Evolutionary conservation across 345 rosid species (phyloP).

Genomic region (Syzygium aqueum): DNA sequence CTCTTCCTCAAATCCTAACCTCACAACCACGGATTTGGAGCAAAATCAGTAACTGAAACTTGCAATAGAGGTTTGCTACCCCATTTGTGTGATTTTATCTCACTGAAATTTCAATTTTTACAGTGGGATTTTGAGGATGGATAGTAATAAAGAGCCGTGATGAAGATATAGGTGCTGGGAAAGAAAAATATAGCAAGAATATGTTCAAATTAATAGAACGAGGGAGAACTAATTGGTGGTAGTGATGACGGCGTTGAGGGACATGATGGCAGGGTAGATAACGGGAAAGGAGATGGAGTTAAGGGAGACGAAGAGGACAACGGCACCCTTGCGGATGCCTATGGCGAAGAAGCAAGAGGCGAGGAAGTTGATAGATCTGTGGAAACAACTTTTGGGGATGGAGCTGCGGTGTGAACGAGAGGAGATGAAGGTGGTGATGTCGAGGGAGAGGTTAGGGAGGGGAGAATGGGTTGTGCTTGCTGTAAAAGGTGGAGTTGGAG

Average conservation of each 20-base stretch:
- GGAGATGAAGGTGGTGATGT: not conserved
- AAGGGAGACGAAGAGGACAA: not conserved
- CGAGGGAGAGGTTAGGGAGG: not conserved
- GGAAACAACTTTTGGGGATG: too few relatives aligned
- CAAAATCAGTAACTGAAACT: not conserved
- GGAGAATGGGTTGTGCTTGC: not conserved
- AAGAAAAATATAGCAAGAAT: too few relatives aligned
- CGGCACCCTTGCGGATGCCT: not conserved
- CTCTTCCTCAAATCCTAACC: too few relatives aligned
- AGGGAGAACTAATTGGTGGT: too few relatives aligned
- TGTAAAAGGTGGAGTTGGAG: not conserved
- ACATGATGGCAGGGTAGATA: too few relatives aligned
- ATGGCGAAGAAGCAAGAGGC: not conserved
- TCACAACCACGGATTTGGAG: not conserved
- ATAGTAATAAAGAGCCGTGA: too few relatives aligned
- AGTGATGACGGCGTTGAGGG: too few relatives aligned
- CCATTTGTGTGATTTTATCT: not conserved
- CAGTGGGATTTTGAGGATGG: not conserved
- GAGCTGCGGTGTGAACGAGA: not conserved
- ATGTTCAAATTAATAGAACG: too few relatives aligned
- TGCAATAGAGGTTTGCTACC: not conserved
- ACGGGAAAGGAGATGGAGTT: not conserved
- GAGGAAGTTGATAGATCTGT: not conserved
- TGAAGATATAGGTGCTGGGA: too few relatives aligned
- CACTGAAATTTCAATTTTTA: not conserved